Conservation (phyloP, 331 rosid species). For the Acacia pycnantha region DNA sequence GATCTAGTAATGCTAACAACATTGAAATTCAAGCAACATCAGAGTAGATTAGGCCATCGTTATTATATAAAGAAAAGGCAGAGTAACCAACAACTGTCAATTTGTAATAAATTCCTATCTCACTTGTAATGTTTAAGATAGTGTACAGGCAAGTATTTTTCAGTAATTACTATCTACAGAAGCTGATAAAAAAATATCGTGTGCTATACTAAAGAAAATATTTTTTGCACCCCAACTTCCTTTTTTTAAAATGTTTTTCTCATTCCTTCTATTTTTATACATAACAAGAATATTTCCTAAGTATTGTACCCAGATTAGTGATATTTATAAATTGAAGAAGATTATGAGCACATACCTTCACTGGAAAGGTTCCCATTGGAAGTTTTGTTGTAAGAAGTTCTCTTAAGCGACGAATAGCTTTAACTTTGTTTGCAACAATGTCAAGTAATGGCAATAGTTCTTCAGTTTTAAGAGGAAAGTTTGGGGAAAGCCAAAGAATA, state of each 20-base stretch:
- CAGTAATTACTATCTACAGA: not conserved
- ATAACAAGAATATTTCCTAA: not conserved
- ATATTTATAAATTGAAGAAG: constrained; percentile 26
- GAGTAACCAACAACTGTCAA: not conserved
- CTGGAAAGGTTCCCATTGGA: constrained; percentile 95
- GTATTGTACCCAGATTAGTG: not conserved
- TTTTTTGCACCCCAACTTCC: not conserved
- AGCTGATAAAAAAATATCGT: not conserved
- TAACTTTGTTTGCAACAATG: constrained; percentile 90
- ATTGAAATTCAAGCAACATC: constrained; percentile 7
- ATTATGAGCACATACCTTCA: constrained; percentile 67
- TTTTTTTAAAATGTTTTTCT: not conserved
- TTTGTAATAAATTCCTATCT: not conserved
- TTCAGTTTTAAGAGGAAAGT: constrained; percentile 78
- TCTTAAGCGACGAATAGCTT: constrained; percentile 96
- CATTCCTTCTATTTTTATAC: not conserved
- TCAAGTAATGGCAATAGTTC: constrained; percentile 94
- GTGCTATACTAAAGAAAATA: not conserved
- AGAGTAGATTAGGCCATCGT: not conserved
- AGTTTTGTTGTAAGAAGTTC: constrained; percentile 96
- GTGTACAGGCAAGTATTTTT: not conserved
- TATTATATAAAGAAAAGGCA: not conserved
- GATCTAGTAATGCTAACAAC: not conserved
- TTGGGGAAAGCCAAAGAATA: constrained; percentile 96
- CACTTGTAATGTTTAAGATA: not conserved